Conservation (phyloP, 768 basidiomycete genomes). For the Naematelia encephala region DNA sequence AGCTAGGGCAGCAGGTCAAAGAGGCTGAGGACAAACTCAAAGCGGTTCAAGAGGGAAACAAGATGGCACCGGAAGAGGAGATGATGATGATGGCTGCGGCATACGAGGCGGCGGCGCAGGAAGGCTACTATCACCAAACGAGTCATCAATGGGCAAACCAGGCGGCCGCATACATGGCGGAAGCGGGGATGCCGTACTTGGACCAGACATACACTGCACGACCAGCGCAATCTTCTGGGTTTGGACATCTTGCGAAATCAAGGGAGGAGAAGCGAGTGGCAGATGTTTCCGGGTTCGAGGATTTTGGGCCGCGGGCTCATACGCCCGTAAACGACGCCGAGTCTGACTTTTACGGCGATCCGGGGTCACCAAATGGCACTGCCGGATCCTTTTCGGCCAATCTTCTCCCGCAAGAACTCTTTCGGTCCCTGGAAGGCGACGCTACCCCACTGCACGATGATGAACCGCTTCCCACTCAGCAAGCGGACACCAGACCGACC, state of each 20-base stretch:
- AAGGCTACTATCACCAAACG: slow-evolving; percentile 32
- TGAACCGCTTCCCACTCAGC: background rate
- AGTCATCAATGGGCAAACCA: slow-evolving; percentile 43
- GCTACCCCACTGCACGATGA: slow-evolving; percentile 36
- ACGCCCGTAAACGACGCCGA: slow-evolving; percentile 32
- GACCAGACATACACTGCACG: slow-evolving; percentile 39
- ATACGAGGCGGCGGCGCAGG: slow-evolving; percentile 42
- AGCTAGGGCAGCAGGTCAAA: slow-evolving; percentile 62
- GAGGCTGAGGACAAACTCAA: slow-evolving; percentile 65
- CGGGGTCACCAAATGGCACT: slow-evolving; percentile 50
- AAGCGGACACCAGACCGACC: background rate
- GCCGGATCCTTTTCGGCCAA: slow-evolving; percentile 47
- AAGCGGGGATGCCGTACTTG: slow-evolving; percentile 46
- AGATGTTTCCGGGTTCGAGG: slow-evolving; percentile 50
- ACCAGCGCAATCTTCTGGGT: slow-evolving; percentile 15
- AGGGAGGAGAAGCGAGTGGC: slow-evolving; percentile 2
- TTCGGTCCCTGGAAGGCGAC: slow-evolving; percentile 49
- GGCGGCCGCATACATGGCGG: slow-evolving; percentile 46
- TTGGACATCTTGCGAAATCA: slow-evolving; percentile 21
- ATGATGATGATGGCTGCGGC: slow-evolving; percentile 49
- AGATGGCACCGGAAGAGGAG: slow-evolving; percentile 41
- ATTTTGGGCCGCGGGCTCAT: slow-evolving; percentile 44
- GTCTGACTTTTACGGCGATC: slow-evolving; percentile 44
- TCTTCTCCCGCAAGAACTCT: slow-evolving; percentile 49
- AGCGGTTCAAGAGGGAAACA: slow-evolving; percentile 55